phyloP scores from a whole-genome alignment of 2,329 filamentous ascomycete species.

The Pleoardoris graminearum region DNA sequence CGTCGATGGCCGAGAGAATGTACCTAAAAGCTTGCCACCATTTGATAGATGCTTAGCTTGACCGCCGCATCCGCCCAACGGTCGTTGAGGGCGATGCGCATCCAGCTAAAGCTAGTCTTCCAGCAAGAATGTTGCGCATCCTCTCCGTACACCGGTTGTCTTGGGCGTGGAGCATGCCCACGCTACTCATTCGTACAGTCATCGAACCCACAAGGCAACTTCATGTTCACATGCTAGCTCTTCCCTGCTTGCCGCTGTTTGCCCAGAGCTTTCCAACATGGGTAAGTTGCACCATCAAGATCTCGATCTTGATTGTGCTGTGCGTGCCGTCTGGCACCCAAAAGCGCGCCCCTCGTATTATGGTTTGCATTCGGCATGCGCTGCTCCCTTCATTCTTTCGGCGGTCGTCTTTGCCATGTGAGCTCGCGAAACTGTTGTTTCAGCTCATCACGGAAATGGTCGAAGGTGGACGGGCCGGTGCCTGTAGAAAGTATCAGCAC shows the following conservation, averaged over 20 bases:
- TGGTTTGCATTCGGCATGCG: background rate
- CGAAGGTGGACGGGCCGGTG: conserved; percentile 48
- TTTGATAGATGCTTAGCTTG: too few relatives aligned
- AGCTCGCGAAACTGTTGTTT: conserved; percentile 50
- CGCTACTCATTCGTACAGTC: background rate
- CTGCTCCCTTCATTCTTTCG: conserved; percentile 20
- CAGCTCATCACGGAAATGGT: conserved; percentile 59
- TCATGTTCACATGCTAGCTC: background rate
- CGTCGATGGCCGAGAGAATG: too few relatives aligned
- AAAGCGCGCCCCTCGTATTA: background rate
- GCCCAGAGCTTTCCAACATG: background rate
- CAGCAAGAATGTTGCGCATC: too few relatives aligned
- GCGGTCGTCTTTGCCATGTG: conserved; percentile 42
- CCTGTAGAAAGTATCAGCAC: conserved; percentile 21
- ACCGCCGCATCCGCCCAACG: too few relatives aligned
- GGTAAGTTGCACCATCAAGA: background rate
- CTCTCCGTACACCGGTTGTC: too few relatives aligned
- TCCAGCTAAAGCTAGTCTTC: too few relatives aligned
- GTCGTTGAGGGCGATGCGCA: too few relatives aligned
- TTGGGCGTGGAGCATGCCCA: background rate
- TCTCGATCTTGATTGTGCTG: too few relatives aligned
- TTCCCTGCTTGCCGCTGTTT: background rate
- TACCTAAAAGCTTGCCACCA: too few relatives aligned
- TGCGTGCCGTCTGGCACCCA: background rate
- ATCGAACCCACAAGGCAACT: background rate